Evolutionary conservation across 805 yeast genomes (phyloP), one percentile per base, ranked within the genome.

Genomic region (Schwanniomyces vanrijiae): DNA sequence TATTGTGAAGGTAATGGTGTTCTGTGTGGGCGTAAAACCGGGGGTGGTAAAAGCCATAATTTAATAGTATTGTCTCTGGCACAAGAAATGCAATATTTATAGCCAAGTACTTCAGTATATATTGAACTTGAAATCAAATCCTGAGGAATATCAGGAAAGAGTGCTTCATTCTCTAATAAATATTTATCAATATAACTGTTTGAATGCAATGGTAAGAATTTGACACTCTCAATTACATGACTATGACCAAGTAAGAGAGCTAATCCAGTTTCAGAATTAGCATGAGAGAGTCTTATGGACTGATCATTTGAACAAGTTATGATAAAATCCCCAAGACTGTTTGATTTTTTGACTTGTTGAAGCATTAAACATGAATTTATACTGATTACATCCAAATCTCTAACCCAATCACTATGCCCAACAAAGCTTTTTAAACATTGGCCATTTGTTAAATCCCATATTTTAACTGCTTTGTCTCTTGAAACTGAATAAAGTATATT

Each of bases 401-500:
- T 71, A 3, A 90, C 90, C 97, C 97, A 91, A 53, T 90, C 96
- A 8, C 88, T 78, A 64, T 91, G 97, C 1, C 91, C 92, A 13
- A 78, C 74, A 47, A 90, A 80, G 0, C 88, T 80, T 49, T 77
- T 76, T 14, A 81, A 54, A 49, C 90, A 80, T 74, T 80, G 82
- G 0, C 96, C 96, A 3, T 81, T 75, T 2, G 71, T 64, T 5
- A 85, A 58, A 62, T 87, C 87, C 91, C 91, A 86, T 2, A 81
- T 56, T 55, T 77, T 82, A 5, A 84, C 75, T 1, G 83, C 60
- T 6, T 70, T 72, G 57, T 86, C 92, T 47, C 91, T 69, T 1
- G 90, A 83, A 25, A 82, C 81, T 10, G 86, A 79, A 45, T 83
- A 78, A 14, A 85, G 59, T 13, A 71, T 71, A 22, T 68, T 66